A percentile compares a stretch with the other conserved stretches of the same genome.
Conservation (phyloP, 169 alveolate genomes). For the Plasmodium knowlesi region DNA sequence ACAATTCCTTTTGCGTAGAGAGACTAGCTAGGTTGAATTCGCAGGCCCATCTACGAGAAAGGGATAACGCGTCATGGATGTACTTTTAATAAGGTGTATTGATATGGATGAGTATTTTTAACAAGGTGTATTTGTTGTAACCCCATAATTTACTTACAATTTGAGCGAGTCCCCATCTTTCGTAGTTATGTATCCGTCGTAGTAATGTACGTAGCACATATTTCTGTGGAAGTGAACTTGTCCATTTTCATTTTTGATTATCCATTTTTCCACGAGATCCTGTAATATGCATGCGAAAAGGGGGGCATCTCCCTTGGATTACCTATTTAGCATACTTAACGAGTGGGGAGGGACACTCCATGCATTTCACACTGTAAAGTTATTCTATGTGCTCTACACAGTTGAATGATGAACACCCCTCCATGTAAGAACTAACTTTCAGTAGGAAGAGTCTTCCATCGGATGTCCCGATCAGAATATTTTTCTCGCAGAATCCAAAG, state of each 20-base stretch:
- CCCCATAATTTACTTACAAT: not conserved
- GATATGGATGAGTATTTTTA: not conserved
- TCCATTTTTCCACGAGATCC: slow-evolving; percentile 25
- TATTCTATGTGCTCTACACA: not conserved
- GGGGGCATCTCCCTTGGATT: not conserved
- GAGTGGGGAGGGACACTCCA: not conserved
- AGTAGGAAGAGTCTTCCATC: slow-evolving; percentile 20
- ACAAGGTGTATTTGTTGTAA: not conserved
- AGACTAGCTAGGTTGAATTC: not conserved
- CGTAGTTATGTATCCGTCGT: slow-evolving; percentile 40
- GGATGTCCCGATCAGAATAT: slow-evolving; percentile 37
- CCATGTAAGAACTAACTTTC: not conserved
- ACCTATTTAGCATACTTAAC: not conserved
- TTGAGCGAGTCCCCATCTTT: slow-evolving; percentile 35
- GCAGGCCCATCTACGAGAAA: slow-evolving; percentile 25
- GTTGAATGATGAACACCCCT: not conserved
- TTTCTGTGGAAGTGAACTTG: not conserved
- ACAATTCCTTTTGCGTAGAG: not conserved
- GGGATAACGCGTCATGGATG: not conserved
- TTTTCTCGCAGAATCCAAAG: slow-evolving; percentile 11
- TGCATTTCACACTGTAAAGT: not conserved
- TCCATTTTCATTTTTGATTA: not conserved
- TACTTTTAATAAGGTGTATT: too few species aligned
- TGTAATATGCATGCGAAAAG: not conserved
- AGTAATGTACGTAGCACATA: slow-evolving; percentile 25